Base-by-base conservation (phyloP, 169 alveolate genomes). In the Plasmodium inui region DNA sequence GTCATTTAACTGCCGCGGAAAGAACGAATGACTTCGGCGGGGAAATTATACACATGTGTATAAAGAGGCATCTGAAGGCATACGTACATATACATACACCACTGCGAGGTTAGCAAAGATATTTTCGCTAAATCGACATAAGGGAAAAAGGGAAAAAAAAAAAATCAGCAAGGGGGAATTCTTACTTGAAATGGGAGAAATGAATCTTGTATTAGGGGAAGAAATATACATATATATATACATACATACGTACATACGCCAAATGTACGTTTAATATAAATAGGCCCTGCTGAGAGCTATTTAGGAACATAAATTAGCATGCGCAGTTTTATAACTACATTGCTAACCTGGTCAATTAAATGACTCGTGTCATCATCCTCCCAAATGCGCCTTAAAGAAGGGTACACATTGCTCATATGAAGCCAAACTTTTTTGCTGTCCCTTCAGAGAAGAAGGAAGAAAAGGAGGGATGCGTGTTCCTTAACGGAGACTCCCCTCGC, bases 21-120 rank as follows among this genome's bases (percentile, higher is more conserved):
- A 6, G 3, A 6, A 0, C 8, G 44, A 37, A 37, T 37, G 44
- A 37, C 9, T 37, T 7, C 44, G 3, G 44, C 44, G 34, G 8
- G 37, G 30, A 19, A 73, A 26, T 61, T 61, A 61, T 1, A 61
- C 1, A 26, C 19, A 72, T 26, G 34, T 72, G 9, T 3, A 19
- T 72, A 72, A 72, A 72, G 19, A 72, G 22, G 32, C 37, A 72
- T 17, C 19, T 72, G 9, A 28, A 72, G 5, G 46, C 1, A 28
- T 78, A 78, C 84, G 30, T 78, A 78, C 61, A 32, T 78, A 78
- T 78, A 34, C 53, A 12, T 78, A 32, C 46, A 10, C 61, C 44
- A 3, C 44, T 37, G 9, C 7, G 8, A 37, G 44, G 44, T 37
- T 37, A 37, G 44, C 44, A 37, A 6, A 37, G 3, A 37, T 37